Base-by-base conservation (phyloP, 805 yeast species). In the Saitoella complicata region DNA sequence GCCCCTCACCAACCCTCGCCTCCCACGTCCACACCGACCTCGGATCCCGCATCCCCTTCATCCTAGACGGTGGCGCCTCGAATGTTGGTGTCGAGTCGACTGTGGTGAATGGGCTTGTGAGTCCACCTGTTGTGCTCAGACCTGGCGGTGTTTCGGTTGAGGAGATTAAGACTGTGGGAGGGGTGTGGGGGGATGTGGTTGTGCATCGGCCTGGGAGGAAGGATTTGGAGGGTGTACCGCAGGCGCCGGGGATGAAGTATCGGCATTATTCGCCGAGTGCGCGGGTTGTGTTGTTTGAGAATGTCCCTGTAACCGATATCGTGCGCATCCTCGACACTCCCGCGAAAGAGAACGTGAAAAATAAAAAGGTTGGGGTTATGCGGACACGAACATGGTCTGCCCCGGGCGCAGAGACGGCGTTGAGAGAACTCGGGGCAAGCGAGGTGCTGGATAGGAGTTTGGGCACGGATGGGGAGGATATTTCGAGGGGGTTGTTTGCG, bases 241-340 rank as follows among this genome's bases (percentile, higher is more conserved):
- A 81, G 53, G 91, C 98, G 0, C 98, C 98, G 0, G 98, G 98
- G 0, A 91, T 91, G 98, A 91, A 91, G 58, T 91, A 91, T 59
- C 77, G 82, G 53, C 98, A 91, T 60, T 91, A 91, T 59, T 82
- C 95, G 0, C 98, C 98, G 3, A 71, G 71, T 1, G 95, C 96
- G 0, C 75, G 72, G 47, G 97, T 91, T 3, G 65, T 80, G 0
- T 60, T 87, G 5, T 75, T 85, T 49, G 61, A 67, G 29, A 69
- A 74, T 30, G 66, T 74, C 41, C 67, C 66, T 0, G 21, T 21
- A 4, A 9, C 36, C 4, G 4, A 4, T 11, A 32, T 35, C 6
- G 39, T n/a, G n/a, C 36, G 21, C 32, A n/a, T 30, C 31, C 31
- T 39, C 2, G 21, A 39, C 7, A 12, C 31, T 7, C 12, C 12